Base-by-base conservation (phyloP, 352 stramenopile species). In the Pythium pyrilobum region DNA sequence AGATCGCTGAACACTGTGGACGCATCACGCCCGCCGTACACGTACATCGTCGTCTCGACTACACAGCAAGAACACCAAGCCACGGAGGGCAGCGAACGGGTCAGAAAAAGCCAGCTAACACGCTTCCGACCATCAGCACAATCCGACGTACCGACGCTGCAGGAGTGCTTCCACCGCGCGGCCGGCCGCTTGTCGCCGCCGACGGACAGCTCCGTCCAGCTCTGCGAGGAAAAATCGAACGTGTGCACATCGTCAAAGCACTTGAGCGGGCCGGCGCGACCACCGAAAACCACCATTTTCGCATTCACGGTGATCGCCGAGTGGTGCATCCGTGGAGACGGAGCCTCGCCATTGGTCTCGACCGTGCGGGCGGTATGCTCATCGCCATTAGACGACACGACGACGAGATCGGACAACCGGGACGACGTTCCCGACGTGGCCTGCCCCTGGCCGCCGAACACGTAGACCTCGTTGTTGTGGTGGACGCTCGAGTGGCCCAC, bases 261-360 rank as follows among this genome's bases (percentile, higher is more conserved):
- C 36, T 84, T 89, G 5, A 71, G 64, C 6, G 85, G 85, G 12
- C 82, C 83, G 16, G 71, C 73, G 16, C 85, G 85, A 32, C 85
- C 85, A 41, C 85, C 85, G 70, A 95, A 93, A 4, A 95, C 59
- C 32, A 93, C 25, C 82, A 95, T 90, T 4, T 66, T 57, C 39
- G 65, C 68, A 39, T 49, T 55, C 4, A 81, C 54, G 15, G 86
- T 55, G 25, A 78, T 71, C 15, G 78, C 75, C 16, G 81, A 85
- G 59, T 94, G 83, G 33, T 92, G 74, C 81, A 92, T 94, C 12
- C 83, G 64, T 10, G 81, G 52, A 6, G 58, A 71, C n/a, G 74
- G 74, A 10, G 62, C 43, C 2, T 57, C 44, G 5, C 21, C 42
- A 1, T 25, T 31, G 1, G 38, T 46, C n/a, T 63, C 50, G 11